Conservation (phyloP, 441 rosid species). For the Eutrema salsugineum region DNA sequence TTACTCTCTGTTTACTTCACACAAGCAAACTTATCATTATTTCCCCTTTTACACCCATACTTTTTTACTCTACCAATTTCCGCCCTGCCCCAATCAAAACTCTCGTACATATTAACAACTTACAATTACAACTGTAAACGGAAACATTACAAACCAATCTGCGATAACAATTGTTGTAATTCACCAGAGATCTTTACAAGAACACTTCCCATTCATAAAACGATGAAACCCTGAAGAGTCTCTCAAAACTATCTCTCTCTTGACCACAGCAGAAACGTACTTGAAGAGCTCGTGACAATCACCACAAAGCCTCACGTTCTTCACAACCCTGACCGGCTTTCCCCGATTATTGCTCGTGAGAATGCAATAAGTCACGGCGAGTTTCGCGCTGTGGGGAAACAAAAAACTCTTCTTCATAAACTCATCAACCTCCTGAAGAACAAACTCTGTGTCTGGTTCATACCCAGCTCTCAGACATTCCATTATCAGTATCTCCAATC, state of each 20-base stretch:
- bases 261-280: slow-evolving; percentile 46
- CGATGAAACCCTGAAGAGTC: slow-evolving; percentile 84
- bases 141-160: background rate
- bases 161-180: background rate
- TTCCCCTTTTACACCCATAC: slow-evolving; percentile 35
- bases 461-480: slow-evolving; percentile 77
- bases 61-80: background rate
- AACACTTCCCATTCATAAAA: slow-evolving; percentile 67
- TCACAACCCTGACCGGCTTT: slow-evolving; percentile 52
- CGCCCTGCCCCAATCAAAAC: background rate
- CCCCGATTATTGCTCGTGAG: slow-evolving; percentile 40
- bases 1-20: slow-evolving; percentile 15
- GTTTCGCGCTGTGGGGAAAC: slow-evolving; percentile 85
- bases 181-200: slow-evolving; percentile 68
- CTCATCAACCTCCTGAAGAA: slow-evolving; percentile 91
- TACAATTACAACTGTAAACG: background rate
- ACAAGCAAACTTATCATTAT: slow-evolving; percentile 58
- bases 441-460: slow-evolving; percentile 74
- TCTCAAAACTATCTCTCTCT: slow-evolving; percentile 63
- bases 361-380: slow-evolving; percentile 75
- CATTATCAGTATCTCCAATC: slow-evolving; percentile 59
- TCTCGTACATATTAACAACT: background rate
- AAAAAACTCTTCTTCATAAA: slow-evolving; percentile 72
- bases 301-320: slow-evolving; percentile 76
- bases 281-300: slow-evolving; percentile 84